Evolutionary conservation across 768 basidiomycete species (phyloP), one percentile per base, ranked within the genome.

Genomic region (Kwoniella mangroviensis): DNA sequence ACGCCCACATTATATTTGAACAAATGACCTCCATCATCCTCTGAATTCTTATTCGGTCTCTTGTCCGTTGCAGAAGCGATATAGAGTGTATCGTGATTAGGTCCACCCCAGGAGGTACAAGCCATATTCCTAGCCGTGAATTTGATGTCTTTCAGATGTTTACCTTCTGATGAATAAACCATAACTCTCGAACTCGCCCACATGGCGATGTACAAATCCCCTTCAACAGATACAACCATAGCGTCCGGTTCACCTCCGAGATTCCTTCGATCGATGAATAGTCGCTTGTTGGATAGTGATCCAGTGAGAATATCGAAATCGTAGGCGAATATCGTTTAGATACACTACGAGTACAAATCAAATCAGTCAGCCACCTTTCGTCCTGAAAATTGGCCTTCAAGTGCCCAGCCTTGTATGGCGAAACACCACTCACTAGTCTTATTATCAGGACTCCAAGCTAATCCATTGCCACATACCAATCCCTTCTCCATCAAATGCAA

Each of bases 171-270:
- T n/a, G 55, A 57, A 49, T 67, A 73, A 24, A 64, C 65, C 72
- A 73, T 73, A 24, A 73, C 72, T 19, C 72, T 59, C n/a, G 52
- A 63, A 21, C 58, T 55, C 2, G 54, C 72, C 72, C 72, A 73
- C 72, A 73, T 73, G 21, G 72, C 72, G 64, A 73, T 73, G 68
- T 67, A 73, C 28, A 73, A 34, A 49, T 73, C 69, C 13, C 72
- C 72, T 26, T 73, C 68, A 28, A 73, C 61, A 40, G 64, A 62
- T 55, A 53, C 65, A 0, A 73, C 72, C 72, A 73, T 73, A 10
- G 68, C 72, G 45, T 73, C 72, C 0, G 72, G 72, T 49, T 73
- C 72, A 24, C 72, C 72, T 7, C 65, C 64, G 19, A 70, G 54
- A 11, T 55, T 28, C 19, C 72, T 64, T 21, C 72, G 63, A 56